These are phyloP conservation scores for Rhodotorula mucilaginosa DNA, from an alignment of 1,284 basidiomycete species.

Conservation along the genomic window DNA sequence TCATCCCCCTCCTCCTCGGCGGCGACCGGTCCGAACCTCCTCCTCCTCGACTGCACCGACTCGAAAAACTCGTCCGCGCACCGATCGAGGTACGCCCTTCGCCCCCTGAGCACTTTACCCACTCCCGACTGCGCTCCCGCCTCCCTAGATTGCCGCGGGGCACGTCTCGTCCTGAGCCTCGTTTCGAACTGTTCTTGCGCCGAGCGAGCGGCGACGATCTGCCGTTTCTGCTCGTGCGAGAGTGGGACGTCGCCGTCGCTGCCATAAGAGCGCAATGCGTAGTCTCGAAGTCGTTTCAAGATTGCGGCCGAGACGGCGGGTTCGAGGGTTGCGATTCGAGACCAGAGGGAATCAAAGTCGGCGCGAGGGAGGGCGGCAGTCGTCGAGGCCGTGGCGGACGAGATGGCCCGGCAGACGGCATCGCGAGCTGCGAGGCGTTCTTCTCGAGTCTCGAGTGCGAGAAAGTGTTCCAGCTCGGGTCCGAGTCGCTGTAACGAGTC, in stretches of 20 bases:
- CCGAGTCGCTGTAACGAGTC: too few relatives aligned
- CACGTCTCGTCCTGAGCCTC: not conserved
- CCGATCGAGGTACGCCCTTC: slow-evolving; percentile 15
- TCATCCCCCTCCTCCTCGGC: not conserved
- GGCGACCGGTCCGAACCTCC: not conserved
- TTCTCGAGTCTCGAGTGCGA: not conserved
- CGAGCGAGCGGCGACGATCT: not conserved
- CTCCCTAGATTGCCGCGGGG: not conserved
- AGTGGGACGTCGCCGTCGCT: not conserved
- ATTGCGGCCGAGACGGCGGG: not conserved
- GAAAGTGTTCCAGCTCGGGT: not conserved
- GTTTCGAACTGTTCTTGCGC: not conserved
- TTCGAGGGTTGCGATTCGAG: not conserved
- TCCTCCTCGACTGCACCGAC: not conserved
- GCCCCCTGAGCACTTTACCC: not conserved
- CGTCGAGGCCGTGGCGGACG: not conserved
- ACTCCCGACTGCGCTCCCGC: not conserved
- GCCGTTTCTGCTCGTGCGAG: slow-evolving; percentile 2
- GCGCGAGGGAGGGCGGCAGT: not conserved
- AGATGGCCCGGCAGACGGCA: not conserved
- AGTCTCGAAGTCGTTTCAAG: slow-evolving; percentile 10
- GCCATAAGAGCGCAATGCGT: not conserved
- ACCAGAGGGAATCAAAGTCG: slow-evolving; percentile 16
- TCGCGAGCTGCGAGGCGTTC: slow-evolving; percentile 4
- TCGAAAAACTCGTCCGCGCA: slow-evolving; percentile 16